Evolutionary conservation across 495 filamentous ascomycete species (phyloP).

Genomic region (Extremus antarcticus): DNA sequence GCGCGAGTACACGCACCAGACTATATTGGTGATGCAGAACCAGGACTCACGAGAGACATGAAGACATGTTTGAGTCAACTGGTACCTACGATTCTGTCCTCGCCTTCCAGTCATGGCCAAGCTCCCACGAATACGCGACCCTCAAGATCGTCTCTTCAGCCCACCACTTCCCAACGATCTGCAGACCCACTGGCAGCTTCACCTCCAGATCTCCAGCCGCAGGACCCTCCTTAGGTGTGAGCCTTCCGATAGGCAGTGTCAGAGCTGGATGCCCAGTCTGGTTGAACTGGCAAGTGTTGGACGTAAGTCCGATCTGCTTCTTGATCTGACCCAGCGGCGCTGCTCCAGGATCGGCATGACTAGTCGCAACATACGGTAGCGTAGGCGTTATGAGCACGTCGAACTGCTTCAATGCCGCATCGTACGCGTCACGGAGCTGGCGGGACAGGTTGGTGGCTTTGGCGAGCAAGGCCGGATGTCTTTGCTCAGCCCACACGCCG

Average conservation of each 20-base stretch:
- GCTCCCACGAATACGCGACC: constrained; percentile 44
- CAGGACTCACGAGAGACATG: neutral
- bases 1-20: no score
- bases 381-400: constrained; percentile 40
- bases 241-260: constrained; percentile 44
- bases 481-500: constrained; percentile 19
- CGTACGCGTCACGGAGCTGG: constrained; percentile 39
- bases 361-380: constrained; percentile 16
- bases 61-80: neutral
- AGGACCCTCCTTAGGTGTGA: constrained; percentile 29
- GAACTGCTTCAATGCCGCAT: constrained; percentile 31
- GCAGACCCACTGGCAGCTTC: constrained; percentile 46
- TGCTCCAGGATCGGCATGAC: constrained; percentile 1
- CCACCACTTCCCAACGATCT: constrained; percentile 44
- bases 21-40: no score
- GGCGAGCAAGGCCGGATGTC: constrained; percentile 23
- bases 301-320: constrained; percentile 25
- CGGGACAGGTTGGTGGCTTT: constrained; percentile 26
- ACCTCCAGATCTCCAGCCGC: constrained; percentile 34
- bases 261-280: constrained; percentile 49
- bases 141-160: constrained; percentile 39
- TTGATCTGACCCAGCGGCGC: constrained; percentile 14
- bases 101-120: constrained; percentile 37
- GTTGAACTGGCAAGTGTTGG: constrained; percentile 48
- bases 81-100: constrained; percentile 12